A percentile compares a stretch with the other conserved stretches of the same genome.
Evolutionary conservation across 2,329 filamentous ascomycete genomes (phyloP).

Genomic region (Ilyonectria sp.): DNA sequence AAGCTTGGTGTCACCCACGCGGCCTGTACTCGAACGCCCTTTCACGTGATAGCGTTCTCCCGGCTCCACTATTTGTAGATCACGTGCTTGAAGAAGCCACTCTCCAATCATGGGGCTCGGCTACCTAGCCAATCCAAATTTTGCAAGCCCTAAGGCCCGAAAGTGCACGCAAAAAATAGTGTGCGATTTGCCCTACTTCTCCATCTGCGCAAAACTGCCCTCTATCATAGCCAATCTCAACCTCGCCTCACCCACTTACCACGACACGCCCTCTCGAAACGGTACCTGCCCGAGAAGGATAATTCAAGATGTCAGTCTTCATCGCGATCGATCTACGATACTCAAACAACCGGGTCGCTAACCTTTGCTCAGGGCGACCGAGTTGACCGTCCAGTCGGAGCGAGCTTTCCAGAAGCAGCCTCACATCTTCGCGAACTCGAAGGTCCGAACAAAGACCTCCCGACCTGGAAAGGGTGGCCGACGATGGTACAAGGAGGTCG

Average conservation of each 20-base stretch:
- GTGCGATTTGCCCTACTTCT: constrained; percentile 56
- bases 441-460: constrained; percentile 88
- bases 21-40: constrained; percentile 29
- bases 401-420: constrained; percentile 99
- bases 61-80: constrained; percentile 13
- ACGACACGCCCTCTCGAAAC: constrained; percentile 58
- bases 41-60: constrained; percentile 35
- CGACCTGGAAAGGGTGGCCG: constrained; percentile 92
- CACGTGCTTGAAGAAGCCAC: constrained; percentile 45
- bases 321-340: constrained; percentile 31
- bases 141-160: constrained; percentile 59
- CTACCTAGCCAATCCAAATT: constrained; percentile 55
- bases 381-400: constrained; percentile 99
- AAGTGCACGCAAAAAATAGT: constrained; percentile 53
- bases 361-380: constrained; percentile 86
- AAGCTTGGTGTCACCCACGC: constrained; percentile 27
- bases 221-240: constrained; percentile 48
- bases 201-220: constrained; percentile 55
- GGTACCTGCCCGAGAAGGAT: constrained; percentile 58
- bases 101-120: constrained; percentile 44
- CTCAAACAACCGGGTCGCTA: constrained; percentile 47
- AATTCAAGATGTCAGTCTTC: constrained; percentile 61
- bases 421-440: constrained; percentile 99
- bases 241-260: constrained; percentile 54
- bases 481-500: constrained; percentile 99